Evolutionary conservation across 2,329 filamentous ascomycete genomes (phyloP).

Genomic region (Ascochyta viciae-villosae): DNA sequence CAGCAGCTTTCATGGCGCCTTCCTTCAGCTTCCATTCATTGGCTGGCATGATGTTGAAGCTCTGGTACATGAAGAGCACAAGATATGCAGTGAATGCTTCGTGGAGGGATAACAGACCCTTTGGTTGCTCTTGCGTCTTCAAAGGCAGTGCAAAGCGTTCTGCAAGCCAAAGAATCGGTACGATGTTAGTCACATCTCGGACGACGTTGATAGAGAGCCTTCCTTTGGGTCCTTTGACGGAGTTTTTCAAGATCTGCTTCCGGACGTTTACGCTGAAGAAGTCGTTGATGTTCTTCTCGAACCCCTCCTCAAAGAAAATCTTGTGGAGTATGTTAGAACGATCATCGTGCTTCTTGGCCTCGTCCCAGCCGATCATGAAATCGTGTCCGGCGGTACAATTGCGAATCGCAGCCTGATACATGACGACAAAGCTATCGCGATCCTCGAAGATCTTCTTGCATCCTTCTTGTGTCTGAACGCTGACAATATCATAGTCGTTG

Average conservation of each 20-base stretch:
- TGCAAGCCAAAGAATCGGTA: conserved; percentile 68
- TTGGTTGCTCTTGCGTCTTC: conserved; percentile 67
- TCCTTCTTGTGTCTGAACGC: conserved; percentile 58
- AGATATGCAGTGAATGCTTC: conserved; percentile 64
- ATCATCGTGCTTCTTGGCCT: conserved; percentile 48
- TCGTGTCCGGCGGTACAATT: conserved; percentile 61
- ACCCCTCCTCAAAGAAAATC: conserved; percentile 65
- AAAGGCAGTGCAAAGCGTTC: conserved; percentile 71
- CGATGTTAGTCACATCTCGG: conserved; percentile 72
- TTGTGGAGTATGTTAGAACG: conserved; percentile 53
- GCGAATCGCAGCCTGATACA: conserved; percentile 67
- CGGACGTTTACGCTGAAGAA: conserved; percentile 60
- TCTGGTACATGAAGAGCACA: conserved; percentile 67
- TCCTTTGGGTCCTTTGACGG: conserved; percentile 53
- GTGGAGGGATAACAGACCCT: conserved; percentile 59
- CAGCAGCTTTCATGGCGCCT: conserved; percentile 58
- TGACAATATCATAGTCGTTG: conserved; percentile 53
- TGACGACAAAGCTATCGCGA: conserved; percentile 56
- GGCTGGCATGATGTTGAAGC: conserved; percentile 60
- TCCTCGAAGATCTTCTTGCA: conserved; percentile 60
- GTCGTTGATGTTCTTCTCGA: conserved; percentile 71
- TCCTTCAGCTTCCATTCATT: conserved; percentile 60
- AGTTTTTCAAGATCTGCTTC: conserved; percentile 56
- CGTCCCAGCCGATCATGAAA: conserved; percentile 60
- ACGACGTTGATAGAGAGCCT: conserved; percentile 61